Percentiles rank a stretch among this genome's conserved stretches.
Evolutionary conservation across 2,329 filamentous ascomycete species (phyloP).

Genomic region (Intubia oerlemansii): DNA sequence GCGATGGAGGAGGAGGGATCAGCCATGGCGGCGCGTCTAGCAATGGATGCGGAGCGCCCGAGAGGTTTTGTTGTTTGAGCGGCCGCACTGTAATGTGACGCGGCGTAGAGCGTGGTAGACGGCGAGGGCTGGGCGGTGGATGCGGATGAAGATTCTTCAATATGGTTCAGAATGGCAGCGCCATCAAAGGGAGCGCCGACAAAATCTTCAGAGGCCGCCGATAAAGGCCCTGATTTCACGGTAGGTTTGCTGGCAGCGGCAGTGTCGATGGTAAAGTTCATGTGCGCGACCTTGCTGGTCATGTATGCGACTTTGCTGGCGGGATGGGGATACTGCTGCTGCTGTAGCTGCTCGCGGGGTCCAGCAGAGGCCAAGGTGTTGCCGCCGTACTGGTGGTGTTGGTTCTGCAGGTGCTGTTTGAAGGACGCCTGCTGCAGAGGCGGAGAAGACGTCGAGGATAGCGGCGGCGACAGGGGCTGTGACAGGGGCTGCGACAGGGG

Average conservation of each 20-base stretch:
- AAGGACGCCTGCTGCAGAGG: not conserved
- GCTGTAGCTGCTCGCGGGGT: slow-evolving; percentile 2
- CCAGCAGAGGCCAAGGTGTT: not conserved
- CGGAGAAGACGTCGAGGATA: slow-evolving; percentile 4
- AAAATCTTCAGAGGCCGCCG: slow-evolving; percentile 28
- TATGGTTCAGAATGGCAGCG: slow-evolving; percentile 35
- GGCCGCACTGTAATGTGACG: too few relatives aligned
- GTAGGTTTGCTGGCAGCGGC: too few relatives aligned
- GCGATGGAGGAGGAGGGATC: too few relatives aligned
- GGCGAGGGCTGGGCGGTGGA: slow-evolving; percentile 13
- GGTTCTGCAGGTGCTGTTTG: not conserved
- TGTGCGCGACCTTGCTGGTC: too few relatives aligned
- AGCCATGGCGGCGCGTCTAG: slow-evolving; percentile 6
- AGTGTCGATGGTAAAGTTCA: too few relatives aligned
- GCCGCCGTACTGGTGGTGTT: not conserved
- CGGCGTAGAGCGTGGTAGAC: too few relatives aligned
- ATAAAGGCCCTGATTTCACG: not conserved
- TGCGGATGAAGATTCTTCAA: slow-evolving; percentile 34
- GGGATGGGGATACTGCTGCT: not conserved
- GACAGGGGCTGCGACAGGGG: too few relatives aligned
- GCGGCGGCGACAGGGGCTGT: too few relatives aligned
- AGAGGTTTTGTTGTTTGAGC: too few relatives aligned
- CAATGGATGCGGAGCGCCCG: slow-evolving; percentile 3
- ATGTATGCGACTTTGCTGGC: too few relatives aligned
- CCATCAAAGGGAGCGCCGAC: slow-evolving; percentile 46